Percentiles rank a stretch among this genome's conserved stretches.
These are phyloP conservation scores for Boletales sp. DNA, from an alignment of 768 basidiomycete genomes.

Conservation along the genomic window DNA sequence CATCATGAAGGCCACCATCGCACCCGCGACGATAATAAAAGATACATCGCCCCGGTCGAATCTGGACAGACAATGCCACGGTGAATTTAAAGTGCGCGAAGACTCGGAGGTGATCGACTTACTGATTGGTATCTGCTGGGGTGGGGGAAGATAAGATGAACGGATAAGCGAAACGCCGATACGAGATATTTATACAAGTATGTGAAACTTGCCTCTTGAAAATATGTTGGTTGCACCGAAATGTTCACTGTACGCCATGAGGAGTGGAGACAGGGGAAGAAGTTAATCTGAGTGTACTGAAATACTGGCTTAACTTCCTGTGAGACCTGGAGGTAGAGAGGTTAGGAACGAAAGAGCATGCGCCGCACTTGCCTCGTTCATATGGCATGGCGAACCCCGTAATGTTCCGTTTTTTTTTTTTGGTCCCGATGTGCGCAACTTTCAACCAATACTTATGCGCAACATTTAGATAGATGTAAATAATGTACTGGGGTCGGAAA, in stretches of 20 bases:
- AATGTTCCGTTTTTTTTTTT: too few relatives aligned
- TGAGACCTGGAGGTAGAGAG: background rate
- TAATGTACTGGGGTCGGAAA: too few relatives aligned
- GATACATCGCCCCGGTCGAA: constrained; percentile 70
- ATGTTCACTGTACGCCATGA: constrained; percentile 8
- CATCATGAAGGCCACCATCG: constrained; percentile 75
- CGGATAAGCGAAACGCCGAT: constrained; percentile 3
- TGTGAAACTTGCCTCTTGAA: constrained; percentile 13
- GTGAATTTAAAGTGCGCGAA: constrained; percentile 1
- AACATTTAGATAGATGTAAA: too few relatives aligned
- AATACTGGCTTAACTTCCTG: background rate
- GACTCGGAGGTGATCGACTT: constrained; percentile 12
- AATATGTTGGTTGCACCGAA: background rate
- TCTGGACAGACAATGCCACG: constrained; percentile 29
- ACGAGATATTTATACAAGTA: background rate
- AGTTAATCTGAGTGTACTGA: background rate
- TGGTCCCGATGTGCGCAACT: too few relatives aligned
- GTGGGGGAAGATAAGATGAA: constrained; percentile 3
- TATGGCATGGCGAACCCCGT: too few relatives aligned
- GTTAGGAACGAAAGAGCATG: too few relatives aligned
- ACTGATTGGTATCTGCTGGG: constrained; percentile 27
- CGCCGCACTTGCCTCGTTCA: too few relatives aligned
- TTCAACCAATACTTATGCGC: too few relatives aligned
- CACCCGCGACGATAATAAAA: constrained; percentile 65
- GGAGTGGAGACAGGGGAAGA: background rate